Evolutionary conservation across 306 rosid genomes (phyloP).

Genomic region (Purshia tridentata): DNA sequence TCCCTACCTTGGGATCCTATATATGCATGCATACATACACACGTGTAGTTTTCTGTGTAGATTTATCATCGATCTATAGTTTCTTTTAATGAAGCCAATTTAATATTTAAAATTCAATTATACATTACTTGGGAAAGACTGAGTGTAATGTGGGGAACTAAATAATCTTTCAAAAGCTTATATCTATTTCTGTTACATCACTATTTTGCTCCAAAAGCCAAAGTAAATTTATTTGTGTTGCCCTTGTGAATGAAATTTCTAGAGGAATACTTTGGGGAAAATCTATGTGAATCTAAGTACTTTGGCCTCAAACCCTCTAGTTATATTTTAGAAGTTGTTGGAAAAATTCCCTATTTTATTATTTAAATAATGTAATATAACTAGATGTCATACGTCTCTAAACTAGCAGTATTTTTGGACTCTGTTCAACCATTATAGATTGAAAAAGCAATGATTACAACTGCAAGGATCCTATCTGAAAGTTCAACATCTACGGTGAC

Average conservation of each 20-base stretch:
- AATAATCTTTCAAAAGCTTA: neutral
- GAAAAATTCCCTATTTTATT: neutral
- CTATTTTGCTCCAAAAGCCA: neutral
- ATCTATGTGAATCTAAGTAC: neutral
- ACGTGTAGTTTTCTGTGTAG: neutral
- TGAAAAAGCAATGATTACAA: slow-evolving; percentile 63
- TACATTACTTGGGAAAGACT: slow-evolving; percentile 7
- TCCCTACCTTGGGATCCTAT: too few relatives aligned
- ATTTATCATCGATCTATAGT: slow-evolving; percentile 5
- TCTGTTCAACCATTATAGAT: slow-evolving; percentile 50
- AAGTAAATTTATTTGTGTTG: neutral
- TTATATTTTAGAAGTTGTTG: neutral
- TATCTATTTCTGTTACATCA: too few relatives aligned
- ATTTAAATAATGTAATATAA: neutral
- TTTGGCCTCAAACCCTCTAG: neutral
- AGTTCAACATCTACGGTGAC: slow-evolving; percentile 40
- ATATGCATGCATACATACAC: neutral
- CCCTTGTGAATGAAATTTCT: neutral
- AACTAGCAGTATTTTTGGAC: slow-evolving; percentile 29
- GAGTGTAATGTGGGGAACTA: neutral
- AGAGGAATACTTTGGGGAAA: neutral
- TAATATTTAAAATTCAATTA: too few relatives aligned
- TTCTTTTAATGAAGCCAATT: neutral
- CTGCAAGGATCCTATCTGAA: slow-evolving; percentile 67
- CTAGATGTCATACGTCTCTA: slow-evolving; percentile 16